phyloP scores from a whole-genome alignment of 768 basidiomycete species.

The Suillus fuscotomentosus region DNA sequence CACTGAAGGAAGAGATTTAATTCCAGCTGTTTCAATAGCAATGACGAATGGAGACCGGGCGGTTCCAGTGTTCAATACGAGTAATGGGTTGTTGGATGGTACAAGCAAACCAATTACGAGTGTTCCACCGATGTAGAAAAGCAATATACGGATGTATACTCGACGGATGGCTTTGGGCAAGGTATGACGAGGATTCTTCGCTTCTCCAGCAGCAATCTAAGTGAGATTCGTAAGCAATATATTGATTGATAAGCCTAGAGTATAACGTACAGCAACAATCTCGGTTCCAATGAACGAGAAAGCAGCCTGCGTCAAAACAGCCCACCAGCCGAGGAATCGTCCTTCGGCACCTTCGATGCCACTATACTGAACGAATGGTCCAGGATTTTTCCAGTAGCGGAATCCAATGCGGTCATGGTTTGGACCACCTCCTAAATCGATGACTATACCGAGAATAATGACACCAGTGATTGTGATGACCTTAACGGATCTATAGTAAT shows the following conservation, averaged over 20 bases:
- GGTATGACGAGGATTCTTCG: conserved; percentile 79
- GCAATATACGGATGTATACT: conserved; percentile 74
- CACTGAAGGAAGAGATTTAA: conserved; percentile 81
- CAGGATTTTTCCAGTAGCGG: conserved; percentile 83
- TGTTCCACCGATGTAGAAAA: conserved; percentile 74
- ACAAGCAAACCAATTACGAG: conserved; percentile 82
- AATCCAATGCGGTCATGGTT: conserved; percentile 62
- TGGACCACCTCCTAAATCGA: conserved; percentile 88
- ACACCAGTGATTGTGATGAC: conserved; percentile 80
- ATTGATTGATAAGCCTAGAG: not conserved
- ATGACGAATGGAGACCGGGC: conserved; percentile 90
- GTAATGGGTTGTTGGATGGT: conserved; percentile 59
- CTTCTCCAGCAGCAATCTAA: conserved; percentile 85
- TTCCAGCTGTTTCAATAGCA: conserved; percentile 81
- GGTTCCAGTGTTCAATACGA: conserved; percentile 52
- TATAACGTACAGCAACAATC: conserved; percentile 75
- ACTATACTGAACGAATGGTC: conserved; percentile 76
- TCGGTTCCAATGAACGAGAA: conserved; percentile 95
- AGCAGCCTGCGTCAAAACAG: conserved; percentile 81
- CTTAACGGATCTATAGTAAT: conserved; percentile 63
- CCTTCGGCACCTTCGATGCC: conserved; percentile 68
- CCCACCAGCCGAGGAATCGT: conserved; percentile 73
- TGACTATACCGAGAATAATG: conserved; percentile 65
- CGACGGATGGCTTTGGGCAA: conserved; percentile 56
- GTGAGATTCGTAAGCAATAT: not conserved